These are phyloP conservation scores for Leishmania gerbilli DNA, from an alignment of 208 protist genomes.

Conservation along the genomic window DNA sequence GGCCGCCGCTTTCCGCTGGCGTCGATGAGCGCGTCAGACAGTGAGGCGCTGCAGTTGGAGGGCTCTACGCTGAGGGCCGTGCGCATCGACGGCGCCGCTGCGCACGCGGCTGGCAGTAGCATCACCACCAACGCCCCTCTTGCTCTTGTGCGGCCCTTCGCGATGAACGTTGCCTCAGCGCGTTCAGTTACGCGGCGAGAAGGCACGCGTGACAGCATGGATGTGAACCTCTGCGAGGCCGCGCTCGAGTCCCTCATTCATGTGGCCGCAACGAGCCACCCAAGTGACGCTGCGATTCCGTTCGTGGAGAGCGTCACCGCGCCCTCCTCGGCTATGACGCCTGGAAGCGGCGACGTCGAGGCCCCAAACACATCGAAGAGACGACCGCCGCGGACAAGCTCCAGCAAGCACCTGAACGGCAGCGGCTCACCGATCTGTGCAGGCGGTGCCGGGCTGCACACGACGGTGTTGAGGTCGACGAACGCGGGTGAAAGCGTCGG, in stretches of 20 bases:
- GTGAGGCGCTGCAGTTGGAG: neutral
- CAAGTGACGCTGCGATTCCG: constrained; percentile 16
- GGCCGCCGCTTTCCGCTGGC: constrained; percentile 20
- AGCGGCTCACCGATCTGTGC: neutral
- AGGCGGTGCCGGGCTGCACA: neutral
- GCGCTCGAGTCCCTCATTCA: constrained; percentile 19
- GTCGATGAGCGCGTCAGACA: neutral
- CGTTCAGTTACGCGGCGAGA: neutral
- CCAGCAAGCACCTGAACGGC: neutral
- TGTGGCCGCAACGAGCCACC: neutral
- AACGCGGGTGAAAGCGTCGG: neutral
- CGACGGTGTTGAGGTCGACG: neutral
- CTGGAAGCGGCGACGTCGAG: neutral
- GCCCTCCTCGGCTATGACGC: constrained; percentile 1
- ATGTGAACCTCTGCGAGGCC: constrained; percentile 10
- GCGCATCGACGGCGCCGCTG: neutral
- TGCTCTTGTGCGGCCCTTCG: neutral
- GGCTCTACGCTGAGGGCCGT: neutral
- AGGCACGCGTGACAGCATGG: constrained; percentile 1
- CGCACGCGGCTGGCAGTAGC: neutral
- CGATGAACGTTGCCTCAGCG: neutral
- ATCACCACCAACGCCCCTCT: neutral
- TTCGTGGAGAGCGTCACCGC: constrained; percentile 17
- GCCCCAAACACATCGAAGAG: neutral
- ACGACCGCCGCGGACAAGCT: neutral